phyloP scores from a whole-genome alignment of 768 basidiomycete genomes.

The Lactarius trivialis region DNA sequence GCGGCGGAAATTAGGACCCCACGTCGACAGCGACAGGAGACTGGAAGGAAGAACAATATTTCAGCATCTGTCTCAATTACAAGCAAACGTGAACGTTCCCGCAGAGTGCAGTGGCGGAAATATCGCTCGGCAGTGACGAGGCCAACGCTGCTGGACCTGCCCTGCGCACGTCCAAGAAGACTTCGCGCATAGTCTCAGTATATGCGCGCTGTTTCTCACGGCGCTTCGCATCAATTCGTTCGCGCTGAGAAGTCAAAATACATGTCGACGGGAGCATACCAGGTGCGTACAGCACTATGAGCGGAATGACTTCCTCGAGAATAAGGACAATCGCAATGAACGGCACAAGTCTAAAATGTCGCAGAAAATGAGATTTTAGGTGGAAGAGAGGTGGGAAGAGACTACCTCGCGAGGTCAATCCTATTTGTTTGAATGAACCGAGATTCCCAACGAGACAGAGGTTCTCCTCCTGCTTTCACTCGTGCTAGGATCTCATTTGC shows the following conservation, averaged over 20 bases:
- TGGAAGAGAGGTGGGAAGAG: neutral
- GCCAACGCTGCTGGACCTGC: conserved; percentile 32
- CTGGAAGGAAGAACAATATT: conserved; percentile 24
- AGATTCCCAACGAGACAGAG: conserved; percentile 60
- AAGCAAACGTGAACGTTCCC: conserved; percentile 39
- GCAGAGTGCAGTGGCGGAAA: conserved; percentile 39
- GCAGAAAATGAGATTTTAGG: conserved; percentile 12
- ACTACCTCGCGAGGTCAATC: conserved; percentile 66
- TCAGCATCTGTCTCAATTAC: neutral
- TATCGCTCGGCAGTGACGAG: conserved; percentile 27
- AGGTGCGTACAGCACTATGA: conserved; percentile 81
- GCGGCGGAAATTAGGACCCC: conserved; percentile 33
- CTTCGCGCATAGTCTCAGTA: conserved; percentile 21
- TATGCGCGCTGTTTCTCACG: conserved; percentile 36
- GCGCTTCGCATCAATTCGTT: conserved; percentile 53
- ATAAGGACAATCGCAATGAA: conserved; percentile 69
- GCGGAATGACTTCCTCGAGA: conserved; percentile 75
- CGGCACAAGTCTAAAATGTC: conserved; percentile 60
- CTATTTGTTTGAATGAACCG: conserved; percentile 62
- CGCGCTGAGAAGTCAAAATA: conserved; percentile 70
- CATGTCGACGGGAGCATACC: conserved; percentile 83
- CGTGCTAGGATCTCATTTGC: conserved; percentile 50
- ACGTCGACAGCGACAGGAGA: conserved; percentile 34
- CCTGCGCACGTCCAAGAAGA: conserved; percentile 27
- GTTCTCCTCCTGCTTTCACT: conserved; percentile 50